Percentiles rank a stretch among this genome's conserved stretches.
These are phyloP conservation scores for Hyaloscypha hepaticicola DNA, from an alignment of 495 filamentous ascomycete species.

Conservation along the genomic window DNA sequence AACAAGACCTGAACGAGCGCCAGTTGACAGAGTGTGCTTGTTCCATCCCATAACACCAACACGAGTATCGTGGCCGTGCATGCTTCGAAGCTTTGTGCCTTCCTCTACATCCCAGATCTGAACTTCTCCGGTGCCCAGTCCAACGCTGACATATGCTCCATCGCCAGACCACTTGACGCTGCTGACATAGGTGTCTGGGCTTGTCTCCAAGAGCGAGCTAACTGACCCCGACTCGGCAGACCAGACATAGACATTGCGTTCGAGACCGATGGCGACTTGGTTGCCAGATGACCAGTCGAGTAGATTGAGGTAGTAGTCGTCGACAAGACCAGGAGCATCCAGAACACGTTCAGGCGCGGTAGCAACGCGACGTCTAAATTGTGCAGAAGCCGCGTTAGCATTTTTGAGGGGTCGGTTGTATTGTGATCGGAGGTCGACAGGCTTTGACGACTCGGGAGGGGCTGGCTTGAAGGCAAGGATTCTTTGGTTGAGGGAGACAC, in stretches of 20 bases:
- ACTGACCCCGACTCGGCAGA: constrained; percentile 93
- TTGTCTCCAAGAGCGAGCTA: constrained; percentile 79
- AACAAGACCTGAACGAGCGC: constrained; percentile 90
- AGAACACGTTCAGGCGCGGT: constrained; percentile 95
- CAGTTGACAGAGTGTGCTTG: constrained; percentile 94
- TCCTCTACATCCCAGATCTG: constrained; percentile 99
- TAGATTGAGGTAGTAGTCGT: constrained; percentile 99
- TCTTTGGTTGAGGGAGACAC: constrained; percentile 86
- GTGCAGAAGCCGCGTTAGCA: constrained; percentile 66
- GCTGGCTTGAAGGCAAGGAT: constrained; percentile 99
- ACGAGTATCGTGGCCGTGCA: constrained; percentile 95
- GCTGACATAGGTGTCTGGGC: constrained; percentile 90
- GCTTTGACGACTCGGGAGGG: constrained; percentile 93
- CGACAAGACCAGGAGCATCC: constrained; percentile 93
- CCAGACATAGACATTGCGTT: constrained; percentile 97
- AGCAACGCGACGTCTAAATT: constrained; percentile 85
- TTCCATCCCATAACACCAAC: constrained; percentile 99
- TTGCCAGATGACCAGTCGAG: constrained; percentile 97
- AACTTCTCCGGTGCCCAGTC: constrained; percentile 90
- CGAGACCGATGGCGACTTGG: constrained; percentile 96
- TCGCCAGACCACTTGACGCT: constrained; percentile 99
- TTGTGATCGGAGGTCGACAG: constrained; percentile 93
- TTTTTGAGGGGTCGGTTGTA: constrained; percentile 95
- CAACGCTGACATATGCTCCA: constrained; percentile 93
- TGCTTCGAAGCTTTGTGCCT: constrained; percentile 90